phyloP scores from a whole-genome alignment of 2,329 filamentous ascomycete genomes.

The Mollisia scopiformis region DNA sequence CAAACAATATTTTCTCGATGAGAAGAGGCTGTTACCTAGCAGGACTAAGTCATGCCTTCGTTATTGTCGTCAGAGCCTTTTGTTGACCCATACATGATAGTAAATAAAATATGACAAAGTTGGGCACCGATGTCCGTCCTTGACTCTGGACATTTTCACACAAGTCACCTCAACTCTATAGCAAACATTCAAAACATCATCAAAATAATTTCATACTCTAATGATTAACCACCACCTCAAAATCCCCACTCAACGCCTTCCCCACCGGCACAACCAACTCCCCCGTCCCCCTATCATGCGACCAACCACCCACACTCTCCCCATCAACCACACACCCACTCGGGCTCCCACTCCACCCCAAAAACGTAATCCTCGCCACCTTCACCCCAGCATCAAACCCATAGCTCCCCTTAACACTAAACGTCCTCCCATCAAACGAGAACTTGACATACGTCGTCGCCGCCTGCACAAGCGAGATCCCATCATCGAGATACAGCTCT shows the following conservation, averaged over 20 bases:
- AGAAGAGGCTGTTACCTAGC: too few species aligned
- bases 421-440: conserved; percentile 54
- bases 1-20: too few species aligned
- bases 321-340: conserved; percentile 9
- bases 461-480: conserved; percentile 65
- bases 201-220: background rate
- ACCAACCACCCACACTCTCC: background rate
- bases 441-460: conserved; percentile 62
- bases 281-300: conserved; percentile 10
- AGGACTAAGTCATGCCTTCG: too few species aligned
- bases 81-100: too few species aligned
- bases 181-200: too few species aligned
- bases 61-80: too few species aligned
- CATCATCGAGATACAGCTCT: conserved; percentile 77
- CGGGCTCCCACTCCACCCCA: conserved; percentile 39
- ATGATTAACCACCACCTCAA: background rate
- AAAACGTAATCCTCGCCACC: conserved; percentile 53
- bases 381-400: conserved; percentile 49
- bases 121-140: too few species aligned
- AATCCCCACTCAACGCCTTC: conserved; percentile 18
- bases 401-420: conserved; percentile 57
- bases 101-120: too few species aligned
- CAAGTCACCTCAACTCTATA: too few species aligned
- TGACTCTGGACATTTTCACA: too few species aligned
- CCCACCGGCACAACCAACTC: conserved; percentile 17